Conservation (phyloP, 306 rosid genomes). For the Medicago ruthenica region DNA sequence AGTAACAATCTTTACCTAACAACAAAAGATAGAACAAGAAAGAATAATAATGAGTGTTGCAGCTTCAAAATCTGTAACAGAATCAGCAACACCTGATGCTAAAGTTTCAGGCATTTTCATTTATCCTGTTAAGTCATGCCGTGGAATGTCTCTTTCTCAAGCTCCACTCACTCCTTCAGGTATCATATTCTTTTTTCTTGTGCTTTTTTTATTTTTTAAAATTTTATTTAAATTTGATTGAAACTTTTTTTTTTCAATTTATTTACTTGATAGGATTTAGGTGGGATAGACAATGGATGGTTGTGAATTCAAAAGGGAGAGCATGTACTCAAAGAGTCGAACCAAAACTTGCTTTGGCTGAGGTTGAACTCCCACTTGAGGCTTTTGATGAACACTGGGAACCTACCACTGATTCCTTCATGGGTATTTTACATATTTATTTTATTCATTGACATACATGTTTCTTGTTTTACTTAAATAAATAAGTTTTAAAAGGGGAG, state of each 20-base stretch:
- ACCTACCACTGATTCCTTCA: slow-evolving; percentile 59
- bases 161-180: slow-evolving; percentile 84
- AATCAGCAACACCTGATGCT: slow-evolving; percentile 35
- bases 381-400: slow-evolving; percentile 69
- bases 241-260: background rate
- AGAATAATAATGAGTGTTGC: slow-evolving; percentile 15
- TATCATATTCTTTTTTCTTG: background rate
- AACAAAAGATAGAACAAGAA: no score
- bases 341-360: slow-evolving; percentile 83
- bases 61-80: background rate
- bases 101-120: slow-evolving; percentile 60
- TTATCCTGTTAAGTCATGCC: slow-evolving; percentile 91
- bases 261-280: slow-evolving; percentile 61
- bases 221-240: background rate
- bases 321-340: slow-evolving; percentile 84
- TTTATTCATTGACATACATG: background rate
- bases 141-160: slow-evolving; percentile 77
- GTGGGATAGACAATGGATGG: slow-evolving; percentile 92
- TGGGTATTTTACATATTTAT: slow-evolving; percentile 50
- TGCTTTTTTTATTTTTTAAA: background rate
- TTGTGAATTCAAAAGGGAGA: slow-evolving; percentile 77
- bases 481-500: no score
- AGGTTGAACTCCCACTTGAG: slow-evolving; percentile 61
- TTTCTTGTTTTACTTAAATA: background rate
- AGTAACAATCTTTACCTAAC: background rate